Base-by-base conservation (phyloP, 1,284 basidiomycete genomes). In the Boletellus dicymbophilus region DNA sequence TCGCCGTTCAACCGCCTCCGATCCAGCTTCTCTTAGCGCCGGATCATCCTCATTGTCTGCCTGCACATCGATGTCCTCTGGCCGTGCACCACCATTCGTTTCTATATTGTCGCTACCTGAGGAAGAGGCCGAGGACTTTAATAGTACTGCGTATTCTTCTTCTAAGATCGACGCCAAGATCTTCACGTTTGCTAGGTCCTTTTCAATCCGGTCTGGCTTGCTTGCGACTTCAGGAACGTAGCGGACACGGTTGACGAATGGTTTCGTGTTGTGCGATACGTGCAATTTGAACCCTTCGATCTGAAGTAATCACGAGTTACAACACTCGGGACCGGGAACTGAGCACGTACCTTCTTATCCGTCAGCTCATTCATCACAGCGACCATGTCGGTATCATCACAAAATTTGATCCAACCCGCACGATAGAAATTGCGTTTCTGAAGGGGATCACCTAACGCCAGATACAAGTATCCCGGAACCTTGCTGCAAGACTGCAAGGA, bases 201-300 rank as follows among this genome's bases (percentile, higher is more conserved):
- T 88, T 51, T 77, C 78, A 57, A 97, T 74, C 38, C 94, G 79
- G 25, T 90, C 85, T 11, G 90, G 85, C 46, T 80, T 80, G 65
- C 85, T 90, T 16, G 90, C 85, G 22, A 89, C 80, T 58, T 93
- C 85, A 18, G 94, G 93, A 4, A 93, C 82, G 56, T 83, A 83
- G 37, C 92, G 85, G 51, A 91, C 74, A 54, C 86, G 80, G 56
- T 87, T 88, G 46, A 84, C 79, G 67, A 93, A 90, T 15, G 93
- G 85, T 48, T 85, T 85, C 27, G 81, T 79, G 62, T 88, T 93
- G 66, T 93, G 87, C 20, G 83, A 85, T 61, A 96, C 88, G 68
- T 96, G 93, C 46, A 96, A 75, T 59, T 93, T 95, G 75, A 96
- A 95, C 47, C 88, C 89, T 68, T 95, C 93, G 63, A 97, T 90